phyloP scores from a whole-genome alignment of 768 basidiomycete species.

The Suillus clintonianus region DNA sequence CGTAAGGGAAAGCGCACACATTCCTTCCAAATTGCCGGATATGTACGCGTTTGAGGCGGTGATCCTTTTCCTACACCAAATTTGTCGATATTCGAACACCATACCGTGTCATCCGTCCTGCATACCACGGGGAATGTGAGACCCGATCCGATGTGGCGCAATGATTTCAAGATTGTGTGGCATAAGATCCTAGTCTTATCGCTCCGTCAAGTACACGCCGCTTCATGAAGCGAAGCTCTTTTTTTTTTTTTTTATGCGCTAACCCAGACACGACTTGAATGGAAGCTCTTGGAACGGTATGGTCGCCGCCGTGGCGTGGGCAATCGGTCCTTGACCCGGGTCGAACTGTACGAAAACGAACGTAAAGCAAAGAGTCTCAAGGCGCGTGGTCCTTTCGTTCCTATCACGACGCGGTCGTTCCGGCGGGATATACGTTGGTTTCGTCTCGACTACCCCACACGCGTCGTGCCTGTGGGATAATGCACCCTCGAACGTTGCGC shows the following conservation, averaged over 20 bases:
- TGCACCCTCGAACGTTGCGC: background rate
- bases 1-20: background rate
- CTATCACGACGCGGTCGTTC: slow-evolving; percentile 2
- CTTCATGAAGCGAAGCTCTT: slow-evolving; percentile 2
- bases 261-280: background rate
- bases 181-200: slow-evolving; percentile 1
- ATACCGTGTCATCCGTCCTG: background rate
- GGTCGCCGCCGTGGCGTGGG: background rate
- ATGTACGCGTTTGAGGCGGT: background rate
- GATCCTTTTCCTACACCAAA: background rate
- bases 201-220: background rate
- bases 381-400: slow-evolving; percentile 34
- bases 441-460: slow-evolving; percentile 1
- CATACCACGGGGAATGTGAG: background rate
- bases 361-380: slow-evolving; percentile 6
- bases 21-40: background rate
- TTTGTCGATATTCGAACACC: background rate
- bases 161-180: background rate
- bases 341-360: background rate
- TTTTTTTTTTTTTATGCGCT: background rate
- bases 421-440: background rate
- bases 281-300: background rate
- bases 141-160: slow-evolving; percentile 4
- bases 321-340: background rate
- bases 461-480: background rate